Percentiles rank a stretch among this genome's conserved stretches.
phyloP scores from a whole-genome alignment of 129 eudicot species.

The Apium graveolens region DNA sequence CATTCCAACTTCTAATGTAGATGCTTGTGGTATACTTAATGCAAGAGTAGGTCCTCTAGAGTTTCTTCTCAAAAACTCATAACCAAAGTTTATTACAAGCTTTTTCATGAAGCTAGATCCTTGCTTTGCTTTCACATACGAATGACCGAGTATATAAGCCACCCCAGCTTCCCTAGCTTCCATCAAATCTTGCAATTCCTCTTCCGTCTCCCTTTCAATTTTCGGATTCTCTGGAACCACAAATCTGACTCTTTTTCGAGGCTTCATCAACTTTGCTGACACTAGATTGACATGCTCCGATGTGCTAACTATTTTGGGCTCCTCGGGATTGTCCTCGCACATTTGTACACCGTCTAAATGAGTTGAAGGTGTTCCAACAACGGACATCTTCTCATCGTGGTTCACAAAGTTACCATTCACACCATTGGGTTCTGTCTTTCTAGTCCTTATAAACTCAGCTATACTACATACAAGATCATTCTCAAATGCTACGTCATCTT shows the following conservation, averaged over 20 bases:
- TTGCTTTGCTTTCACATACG: slow-evolving; percentile 66
- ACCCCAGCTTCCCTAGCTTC: slow-evolving; percentile 92
- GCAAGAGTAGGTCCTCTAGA: slow-evolving; percentile 48
- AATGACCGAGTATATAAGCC: slow-evolving; percentile 78
- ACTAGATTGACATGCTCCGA: slow-evolving; percentile 30
- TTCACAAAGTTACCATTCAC: slow-evolving; percentile 16
- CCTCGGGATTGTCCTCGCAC: slow-evolving; percentile 18
- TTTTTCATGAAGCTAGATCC: slow-evolving; percentile 65
- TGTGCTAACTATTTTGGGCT: slow-evolving; percentile 18
- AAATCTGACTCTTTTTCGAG: slow-evolving; percentile 76
- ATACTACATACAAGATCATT: slow-evolving; percentile 81
- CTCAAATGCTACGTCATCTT: slow-evolving; percentile 82
- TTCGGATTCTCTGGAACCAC: slow-evolving; percentile 70
- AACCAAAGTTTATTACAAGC: slow-evolving; percentile 60
- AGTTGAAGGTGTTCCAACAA: slow-evolving; percentile 62
- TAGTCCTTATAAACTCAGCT: slow-evolving; percentile 74
- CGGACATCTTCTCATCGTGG: slow-evolving; percentile 53
- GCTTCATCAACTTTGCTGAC: slow-evolving; percentile 9
- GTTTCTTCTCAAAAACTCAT: slow-evolving; percentile 79
- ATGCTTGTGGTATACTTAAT: slow-evolving; percentile 70
- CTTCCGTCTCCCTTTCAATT: slow-evolving; percentile 36
- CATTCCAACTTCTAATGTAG: slow-evolving; percentile 97
- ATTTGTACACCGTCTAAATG: slow-evolving; percentile 36
- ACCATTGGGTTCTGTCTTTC: slow-evolving; percentile 22
- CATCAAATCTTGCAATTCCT: slow-evolving; percentile 63